Percentiles rank a stretch among this genome's conserved stretches.
Conservation (phyloP, 192 early-diverging fungal species). For the Backusella tuberculispora region DNA sequence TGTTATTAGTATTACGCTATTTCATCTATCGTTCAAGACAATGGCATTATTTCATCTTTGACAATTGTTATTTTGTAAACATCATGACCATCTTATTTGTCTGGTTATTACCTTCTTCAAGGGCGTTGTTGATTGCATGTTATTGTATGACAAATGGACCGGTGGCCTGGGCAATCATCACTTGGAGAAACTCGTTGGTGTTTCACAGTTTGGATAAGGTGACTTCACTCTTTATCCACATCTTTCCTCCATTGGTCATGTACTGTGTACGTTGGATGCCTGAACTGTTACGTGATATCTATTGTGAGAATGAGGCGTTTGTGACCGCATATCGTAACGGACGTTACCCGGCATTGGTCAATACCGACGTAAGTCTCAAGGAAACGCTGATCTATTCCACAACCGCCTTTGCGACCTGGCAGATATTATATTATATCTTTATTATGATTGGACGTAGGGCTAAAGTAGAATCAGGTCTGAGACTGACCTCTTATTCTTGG, state of each 20-base stretch:
- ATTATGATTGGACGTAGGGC: constrained; percentile 31
- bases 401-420: constrained; percentile 26
- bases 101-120: constrained; percentile 49
- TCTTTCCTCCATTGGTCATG: constrained; percentile 58
- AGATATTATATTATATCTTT: constrained; percentile 33
- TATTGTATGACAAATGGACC: constrained; percentile 61
- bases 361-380: neutral
- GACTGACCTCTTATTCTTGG: constrained; percentile 64
- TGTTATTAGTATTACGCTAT: constrained; percentile 49
- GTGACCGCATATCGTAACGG: constrained; percentile 30
- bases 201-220: constrained; percentile 70
- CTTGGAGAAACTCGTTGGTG: constrained; percentile 58
- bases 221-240: constrained; percentile 65
- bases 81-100: constrained; percentile 55
- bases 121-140: constrained; percentile 42
- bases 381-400: constrained; percentile 21
- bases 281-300: constrained; percentile 7
- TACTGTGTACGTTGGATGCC: constrained; percentile 64
- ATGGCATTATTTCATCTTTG: constrained; percentile 65
- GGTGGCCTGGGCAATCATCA: constrained; percentile 64
- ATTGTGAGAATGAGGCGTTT: neutral
- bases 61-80: constrained; percentile 67
- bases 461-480: constrained; percentile 39
- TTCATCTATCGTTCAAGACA: constrained; percentile 55
- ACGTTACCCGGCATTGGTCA: constrained; percentile 46